phyloP scores from a whole-genome alignment of 495 filamentous ascomycete genomes.

The Aspergillus coremiiformis region DNA sequence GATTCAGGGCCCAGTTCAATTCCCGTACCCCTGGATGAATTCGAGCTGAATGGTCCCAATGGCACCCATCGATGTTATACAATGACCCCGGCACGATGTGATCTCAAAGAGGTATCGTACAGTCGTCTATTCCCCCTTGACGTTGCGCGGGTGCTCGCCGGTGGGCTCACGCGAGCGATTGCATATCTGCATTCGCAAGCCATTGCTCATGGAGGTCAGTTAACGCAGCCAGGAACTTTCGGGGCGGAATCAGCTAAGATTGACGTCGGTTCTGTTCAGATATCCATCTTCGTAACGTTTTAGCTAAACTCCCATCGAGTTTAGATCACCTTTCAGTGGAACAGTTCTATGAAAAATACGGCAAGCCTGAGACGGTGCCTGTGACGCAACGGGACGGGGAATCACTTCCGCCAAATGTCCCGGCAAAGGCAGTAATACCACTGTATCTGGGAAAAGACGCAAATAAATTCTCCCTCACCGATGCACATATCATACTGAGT shows the following conservation, averaged over 20 bases:
- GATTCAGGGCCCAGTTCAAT: constrained; percentile 13
- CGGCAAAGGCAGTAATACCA: constrained; percentile 22
- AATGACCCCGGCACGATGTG: constrained; percentile 17
- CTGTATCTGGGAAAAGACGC: constrained; percentile 26
- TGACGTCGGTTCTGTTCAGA: constrained; percentile 13
- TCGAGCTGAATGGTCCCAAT: constrained; percentile 25
- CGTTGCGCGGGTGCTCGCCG: constrained; percentile 24
- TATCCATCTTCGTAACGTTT: constrained; percentile 32
- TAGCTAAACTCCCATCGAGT: constrained; percentile 29
- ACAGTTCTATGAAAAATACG: constrained; percentile 26
- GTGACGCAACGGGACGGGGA: constrained; percentile 11
- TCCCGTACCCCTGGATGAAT: constrained; percentile 20
- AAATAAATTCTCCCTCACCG: constrained; percentile 20
- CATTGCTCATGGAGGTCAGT: constrained; percentile 29
- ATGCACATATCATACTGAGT: constrained; percentile 17
- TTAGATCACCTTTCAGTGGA: constrained; percentile 24
- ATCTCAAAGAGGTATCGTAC: constrained; percentile 23
- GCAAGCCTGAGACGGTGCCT: constrained; percentile 14
- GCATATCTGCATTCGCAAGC: constrained; percentile 30
- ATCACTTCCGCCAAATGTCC: constrained; percentile 16
- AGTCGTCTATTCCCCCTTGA: constrained; percentile 23
- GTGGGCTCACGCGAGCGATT: constrained; percentile 18
- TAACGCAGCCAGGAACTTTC: background rate
- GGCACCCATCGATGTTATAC: constrained; percentile 26
- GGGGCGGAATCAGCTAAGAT: background rate